Conservation (phyloP, 352 stramenopile genomes). For the Phytophthora cryptogea region DNA sequence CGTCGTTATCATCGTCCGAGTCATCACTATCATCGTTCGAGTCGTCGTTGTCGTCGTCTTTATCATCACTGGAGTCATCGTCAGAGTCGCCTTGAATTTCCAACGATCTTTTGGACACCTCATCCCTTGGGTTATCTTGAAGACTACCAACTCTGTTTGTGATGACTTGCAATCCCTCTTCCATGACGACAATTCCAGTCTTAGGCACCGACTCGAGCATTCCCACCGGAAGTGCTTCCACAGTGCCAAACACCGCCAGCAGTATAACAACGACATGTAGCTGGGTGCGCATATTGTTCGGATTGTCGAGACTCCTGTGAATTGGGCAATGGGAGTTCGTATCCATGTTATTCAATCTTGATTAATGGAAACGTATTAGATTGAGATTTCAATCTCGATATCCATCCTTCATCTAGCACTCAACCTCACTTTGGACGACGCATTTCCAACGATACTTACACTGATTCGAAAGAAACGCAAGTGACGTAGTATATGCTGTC, state of each 20-base stretch:
- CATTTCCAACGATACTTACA: conserved; percentile 3
- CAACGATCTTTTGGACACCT: conserved; percentile 1
- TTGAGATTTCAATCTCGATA: neutral
- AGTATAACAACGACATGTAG: neutral
- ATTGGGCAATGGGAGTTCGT: conserved; percentile 6
- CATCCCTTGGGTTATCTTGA: neutral
- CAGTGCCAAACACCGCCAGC: neutral
- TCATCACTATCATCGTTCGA: conserved; percentile 19
- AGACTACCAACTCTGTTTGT: neutral
- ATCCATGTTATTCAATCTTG: neutral
- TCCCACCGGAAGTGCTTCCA: neutral
- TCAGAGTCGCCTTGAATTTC: conserved; percentile 16
- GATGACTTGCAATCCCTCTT: neutral
- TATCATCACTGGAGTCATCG: conserved; percentile 20
- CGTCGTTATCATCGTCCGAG: conserved; percentile 11
- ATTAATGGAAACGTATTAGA: neutral
- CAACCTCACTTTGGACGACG: neutral
- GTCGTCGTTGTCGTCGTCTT: conserved; percentile 20
- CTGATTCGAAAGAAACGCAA: conserved; percentile 3
- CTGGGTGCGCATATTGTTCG: conserved; percentile 2
- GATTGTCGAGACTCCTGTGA: conserved; percentile 1
- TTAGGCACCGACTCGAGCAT: conserved; percentile 1
- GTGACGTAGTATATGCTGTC: conserved; percentile 2
- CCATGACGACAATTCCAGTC: conserved; percentile 5
- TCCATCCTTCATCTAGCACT: neutral